phyloP scores from a whole-genome alignment of 106 monocot species.

The Apostasia ramifera region DNA sequence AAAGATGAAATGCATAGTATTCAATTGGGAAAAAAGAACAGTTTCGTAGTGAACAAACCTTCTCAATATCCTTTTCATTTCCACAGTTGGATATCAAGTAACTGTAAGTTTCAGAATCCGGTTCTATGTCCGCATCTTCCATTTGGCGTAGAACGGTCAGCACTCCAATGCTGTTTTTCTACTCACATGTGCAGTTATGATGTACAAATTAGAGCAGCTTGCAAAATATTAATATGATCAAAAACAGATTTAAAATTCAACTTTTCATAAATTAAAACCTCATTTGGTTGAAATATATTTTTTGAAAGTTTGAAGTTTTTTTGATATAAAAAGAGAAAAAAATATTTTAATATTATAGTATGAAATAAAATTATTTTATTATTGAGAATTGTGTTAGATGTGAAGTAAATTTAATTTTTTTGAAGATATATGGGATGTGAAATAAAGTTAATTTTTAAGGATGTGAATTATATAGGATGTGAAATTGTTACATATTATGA shows the following conservation, averaged over 20 bases:
- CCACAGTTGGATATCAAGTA: slow-evolving; percentile 68
- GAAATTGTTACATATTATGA: too few species aligned
- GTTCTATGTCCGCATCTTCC: slow-evolving; percentile 47
- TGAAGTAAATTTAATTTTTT: too few species aligned
- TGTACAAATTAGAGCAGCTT: neutral
- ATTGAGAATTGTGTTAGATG: too few species aligned
- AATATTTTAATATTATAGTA: too few species aligned
- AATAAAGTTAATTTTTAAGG: too few species aligned
- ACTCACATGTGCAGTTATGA: neutral
- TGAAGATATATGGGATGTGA: too few species aligned
- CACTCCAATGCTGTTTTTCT: slow-evolving; percentile 56
- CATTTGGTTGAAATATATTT: too few species aligned
- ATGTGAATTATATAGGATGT: too few species aligned
- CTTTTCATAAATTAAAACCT: too few species aligned
- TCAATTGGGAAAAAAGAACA: neutral
- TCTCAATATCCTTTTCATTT: slow-evolving; percentile 50
- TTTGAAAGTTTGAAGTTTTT: too few species aligned
- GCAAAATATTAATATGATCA: neutral
- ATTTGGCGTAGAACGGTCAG: slow-evolving; percentile 55
- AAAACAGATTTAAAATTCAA: neutral
- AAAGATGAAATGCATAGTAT: neutral
- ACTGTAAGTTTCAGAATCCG: slow-evolving; percentile 83
- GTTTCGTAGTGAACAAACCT: slow-evolving; percentile 32
- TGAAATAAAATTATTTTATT: too few species aligned
- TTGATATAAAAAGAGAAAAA: too few species aligned